Evolutionary conservation across 345 rosid species (phyloP), one percentile per base, ranked within the genome.

Genomic region (Jatropha curcas): DNA sequence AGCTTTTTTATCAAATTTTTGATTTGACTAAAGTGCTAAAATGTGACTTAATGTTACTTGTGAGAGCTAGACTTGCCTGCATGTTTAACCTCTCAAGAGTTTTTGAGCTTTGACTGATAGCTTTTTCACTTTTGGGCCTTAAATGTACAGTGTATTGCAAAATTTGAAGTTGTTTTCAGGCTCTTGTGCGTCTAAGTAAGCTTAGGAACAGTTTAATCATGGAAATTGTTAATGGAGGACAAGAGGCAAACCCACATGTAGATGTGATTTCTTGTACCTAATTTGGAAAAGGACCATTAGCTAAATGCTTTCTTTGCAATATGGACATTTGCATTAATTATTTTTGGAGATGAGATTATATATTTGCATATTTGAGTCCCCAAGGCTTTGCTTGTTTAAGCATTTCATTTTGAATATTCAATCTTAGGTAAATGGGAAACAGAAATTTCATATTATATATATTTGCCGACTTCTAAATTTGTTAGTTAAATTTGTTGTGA

Each of bases 241-340:
- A 6, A 1, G 22, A 64, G 52, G 25, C 52, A 63, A 39, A 64
- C 25, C 24, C 70, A 65, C 70, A 46, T 65, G 70, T 65, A 27
- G 39, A 22, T 65, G 20, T 46, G 13, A 27, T 67, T 67, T 31
- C 70, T 28, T 67, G 58, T 22, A 30, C 58, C 50, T 67, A 1
- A 31, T 46, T 48, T 48, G 58, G 70, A 30, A 30, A 50, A 67
- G 2, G 59, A 50, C 58, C 0, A 12, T 67, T 30, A 67, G 58
- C 70, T 30, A 48, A 67, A 48, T 9, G 19, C 9, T 50, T 48
- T 17, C 9, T 28, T 48, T 3, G 70, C 33, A 7, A 7, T 5
- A 2, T 65, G 56, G 56, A 46, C 37, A 4, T 45, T 10, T 31
- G 0, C n/a, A 55, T 55, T 55, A 1, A 22, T 52, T 52, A n/a